Percentiles rank a stretch among this genome's conserved stretches.
Evolutionary conservation across 2,329 filamentous ascomycete species (phyloP).

Genomic region (Nothomitra cinnamomea): DNA sequence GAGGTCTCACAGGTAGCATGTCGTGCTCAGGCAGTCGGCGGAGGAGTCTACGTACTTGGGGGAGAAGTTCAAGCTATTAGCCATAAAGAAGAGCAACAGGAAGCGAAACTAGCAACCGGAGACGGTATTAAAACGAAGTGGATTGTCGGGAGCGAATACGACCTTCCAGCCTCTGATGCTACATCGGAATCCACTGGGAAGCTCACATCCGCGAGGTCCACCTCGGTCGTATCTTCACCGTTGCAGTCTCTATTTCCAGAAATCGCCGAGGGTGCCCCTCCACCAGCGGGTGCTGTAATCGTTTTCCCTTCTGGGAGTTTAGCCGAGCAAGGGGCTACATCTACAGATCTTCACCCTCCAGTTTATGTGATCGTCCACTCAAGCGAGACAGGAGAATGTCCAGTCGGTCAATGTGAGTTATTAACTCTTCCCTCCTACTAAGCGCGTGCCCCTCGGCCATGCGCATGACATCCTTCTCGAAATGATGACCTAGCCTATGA

Average conservation of each 20-base stretch:
- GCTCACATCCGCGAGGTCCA: constrained; percentile 28
- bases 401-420: constrained; percentile 72
- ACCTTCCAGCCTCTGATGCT: neutral
- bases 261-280: constrained; percentile 56
- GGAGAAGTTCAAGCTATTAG: constrained; percentile 38
- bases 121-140: constrained; percentile 37
- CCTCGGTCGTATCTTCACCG: constrained; percentile 51
- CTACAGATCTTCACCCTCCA: constrained; percentile 22
- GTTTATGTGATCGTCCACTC: constrained; percentile 58
- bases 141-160: constrained; percentile 29
- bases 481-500: constrained; percentile 71
- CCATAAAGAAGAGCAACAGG: constrained; percentile 11
- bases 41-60: constrained; percentile 74
- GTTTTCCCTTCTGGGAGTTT: constrained; percentile 40
- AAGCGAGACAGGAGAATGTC: constrained; percentile 85
- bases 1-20: constrained; percentile 87
- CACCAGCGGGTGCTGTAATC: constrained; percentile 56
- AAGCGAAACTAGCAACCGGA: constrained; percentile 38
- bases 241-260: constrained; percentile 51
- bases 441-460: too few species aligned
- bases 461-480: constrained; percentile 21
- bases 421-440: constrained; percentile 5
- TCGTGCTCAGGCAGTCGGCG: constrained; percentile 78
- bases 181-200: neutral
- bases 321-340: constrained; percentile 12